Evolutionary conservation across 2,329 filamentous ascomycete species (phyloP), one percentile per base, ranked within the genome.

Genomic region (Colletotrichum brevisporum): DNA sequence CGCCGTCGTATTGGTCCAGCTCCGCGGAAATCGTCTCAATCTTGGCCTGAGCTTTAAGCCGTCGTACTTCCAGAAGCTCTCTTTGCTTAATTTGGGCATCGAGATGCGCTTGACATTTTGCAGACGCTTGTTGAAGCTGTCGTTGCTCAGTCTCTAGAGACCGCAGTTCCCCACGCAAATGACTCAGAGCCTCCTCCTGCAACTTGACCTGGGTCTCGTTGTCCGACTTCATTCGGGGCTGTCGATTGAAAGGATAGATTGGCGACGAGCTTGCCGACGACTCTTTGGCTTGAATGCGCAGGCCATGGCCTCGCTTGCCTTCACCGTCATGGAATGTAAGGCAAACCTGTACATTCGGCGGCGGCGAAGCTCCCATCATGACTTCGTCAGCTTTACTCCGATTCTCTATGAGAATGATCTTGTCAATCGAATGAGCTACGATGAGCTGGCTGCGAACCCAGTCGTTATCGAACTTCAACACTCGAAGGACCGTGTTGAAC

Each of bases 361-460:
- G 90, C n/a, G 81, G 79, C 5, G 82, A 82, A 24, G 83, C 85
- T 61, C 86, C 84, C 69, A 92, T 89, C 87, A 97, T 93, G 53
- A 93, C 87, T 4, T 85, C 81, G 51, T 91, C 85, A 1, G 91
- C 96, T 64, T 93, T 87, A 1, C 85, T 79, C 31, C 92, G 85
- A 36, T 91, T 84, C 63, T 90, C 84, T 62, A 98, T 89, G 1
- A 99, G 84, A 6, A 97, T 88, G 8, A 91, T 89, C 78, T 98
- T 95, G 71, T 99, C 96, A 60, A 98, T 94, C 6, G 83, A 82
- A 73, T 94, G 88, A 71, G 91, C 91, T 77, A 98, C 96, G 75
- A 99, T 91, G 54, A 98, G 83, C 68, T 94, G 91, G 70, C 94
- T 92, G 57, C 90, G 90, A 21, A 98, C 91, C 51, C 92, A 81